Evolutionary conservation across 495 filamentous ascomycete species (phyloP), one percentile per base, ranked within the genome.

Genomic region (Delitschia confertaspora): DNA sequence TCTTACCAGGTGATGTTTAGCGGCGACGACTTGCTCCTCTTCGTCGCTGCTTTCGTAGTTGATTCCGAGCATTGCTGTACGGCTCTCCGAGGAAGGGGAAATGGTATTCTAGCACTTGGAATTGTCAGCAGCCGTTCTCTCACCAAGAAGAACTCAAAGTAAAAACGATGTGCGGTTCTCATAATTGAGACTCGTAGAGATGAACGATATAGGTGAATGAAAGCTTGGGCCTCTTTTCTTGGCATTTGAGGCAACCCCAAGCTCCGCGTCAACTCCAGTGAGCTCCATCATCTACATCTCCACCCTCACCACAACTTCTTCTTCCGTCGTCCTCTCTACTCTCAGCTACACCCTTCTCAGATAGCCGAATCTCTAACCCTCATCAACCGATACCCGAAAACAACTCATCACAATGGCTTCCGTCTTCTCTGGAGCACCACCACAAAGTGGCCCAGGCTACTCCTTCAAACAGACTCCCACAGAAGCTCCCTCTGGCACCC

Each of bases 391-490:
- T 19, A 8, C 10, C 16, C 10, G 16, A 9, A 18, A 18, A 14
- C 16, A 5, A 10, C 33, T 24, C 11, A 21, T 13, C 40, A 47
- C 22, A 42, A 69, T 69, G 65, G 61, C 60, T 42, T 46, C 65
- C 18, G 21, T 61, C 41, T 62, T 61, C 56, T 49, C 51, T 40
- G 45, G 43, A 26, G 40, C 54, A 22, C 53, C 60, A 33, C 53
- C 56, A 38, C 46, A 59, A 40, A 36, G 47, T 23, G 58, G 44
- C 18, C 64, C 64, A 38, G 67, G 75, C 61, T 83, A 78, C 60
- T 80, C 77, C 56, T 83, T 80, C 68, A 61, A 69, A 23, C 65
- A 72, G 53, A 47, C 68, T 40, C 57, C 65, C 30, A 58, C 51
- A 33, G 34, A 41, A 38, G 40, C 41, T 47, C 47, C 54, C 16